Conservation (phyloP, 768 basidiomycete genomes). For the Kockovaella imperatae region DNA sequence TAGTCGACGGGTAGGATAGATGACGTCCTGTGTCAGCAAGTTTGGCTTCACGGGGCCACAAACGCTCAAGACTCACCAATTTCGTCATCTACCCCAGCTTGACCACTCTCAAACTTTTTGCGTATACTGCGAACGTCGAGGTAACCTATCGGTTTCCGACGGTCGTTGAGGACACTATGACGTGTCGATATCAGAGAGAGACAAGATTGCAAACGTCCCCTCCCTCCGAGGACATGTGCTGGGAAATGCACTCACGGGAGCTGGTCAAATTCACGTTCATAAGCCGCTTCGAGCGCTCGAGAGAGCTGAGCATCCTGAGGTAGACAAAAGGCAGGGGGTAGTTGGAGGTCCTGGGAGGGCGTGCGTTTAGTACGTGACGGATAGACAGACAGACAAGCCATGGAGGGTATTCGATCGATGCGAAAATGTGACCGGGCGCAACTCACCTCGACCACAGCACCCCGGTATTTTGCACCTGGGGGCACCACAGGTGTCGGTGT, state of each 20-base stretch:
- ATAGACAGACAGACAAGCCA: neutral
- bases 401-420: neutral
- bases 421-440: neutral
- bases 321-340: conserved; percentile 76
- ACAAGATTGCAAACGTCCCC: neutral
- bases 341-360: conserved; percentile 39
- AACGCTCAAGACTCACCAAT: conserved; percentile 47
- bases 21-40: neutral
- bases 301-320: conserved; percentile 63
- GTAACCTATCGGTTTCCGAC: conserved; percentile 72
- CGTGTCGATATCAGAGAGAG: neutral
- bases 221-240: neutral
- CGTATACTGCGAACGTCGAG: conserved; percentile 70
- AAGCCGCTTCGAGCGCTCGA: conserved; percentile 74
- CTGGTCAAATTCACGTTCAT: conserved; percentile 89
- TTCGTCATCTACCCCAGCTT: conserved; percentile 66
- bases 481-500: conserved; percentile 26
- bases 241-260: conserved; percentile 59
- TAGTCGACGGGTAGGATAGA: neutral
- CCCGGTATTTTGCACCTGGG: conserved; percentile 58
- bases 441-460: conserved; percentile 79
- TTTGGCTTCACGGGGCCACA: neutral
- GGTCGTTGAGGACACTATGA: conserved; percentile 63
- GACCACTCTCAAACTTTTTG: conserved; percentile 65
- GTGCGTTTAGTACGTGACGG: conserved; percentile 24